Evolutionary conservation across 1,139 yeast species (phyloP), one percentile per base, ranked within the genome.

Genomic region (Yamadazyma dushanensis): DNA sequence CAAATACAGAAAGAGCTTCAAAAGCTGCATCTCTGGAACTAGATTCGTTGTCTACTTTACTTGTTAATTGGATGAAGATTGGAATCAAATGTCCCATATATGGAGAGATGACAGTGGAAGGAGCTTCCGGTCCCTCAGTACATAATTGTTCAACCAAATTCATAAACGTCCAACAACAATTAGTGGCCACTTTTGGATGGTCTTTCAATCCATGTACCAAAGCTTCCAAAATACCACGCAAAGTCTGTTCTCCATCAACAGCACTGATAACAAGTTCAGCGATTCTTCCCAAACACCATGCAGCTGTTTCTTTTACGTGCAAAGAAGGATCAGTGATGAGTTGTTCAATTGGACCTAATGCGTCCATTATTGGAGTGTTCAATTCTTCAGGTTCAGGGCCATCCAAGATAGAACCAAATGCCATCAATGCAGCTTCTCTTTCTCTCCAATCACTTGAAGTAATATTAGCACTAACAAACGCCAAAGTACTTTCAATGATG

Each of bases 371-470:
- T 37, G 89, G 72, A 9, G 61, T 63, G 37, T 76, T 77, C 50
- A 88, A 71, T 53, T 83, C 83, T 3, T 75, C 80, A 37, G 78
- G 77, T 46, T 88, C 94, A 17, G 97, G 97, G 14, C 98, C 98
- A 50, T 90, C 97, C 50, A 92, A 72, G 42, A 92, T 88, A 7
- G 97, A 89, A 25, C 98, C 98, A 60, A 92, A 92, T 0, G 98
- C 97, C 98, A 92, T 92, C 6, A 92, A 97, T 1, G 97, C 95
- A 16, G 98, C 97, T 65, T 92, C 98, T 53, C 96, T 82, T 39
- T 78, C 67, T 62, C 95, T 80, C 98, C 98, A 92, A 40, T 53
- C 52, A 11, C 55, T 59, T 46, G 77, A 73, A 8, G 63, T 61
- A 38, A 92, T 75, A 54, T 87, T 85, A 29, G 76, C 72, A 47